These are phyloP conservation scores for Sherardia arvensis DNA, from an alignment of 257 asterid species.

Conservation along the genomic window DNA sequence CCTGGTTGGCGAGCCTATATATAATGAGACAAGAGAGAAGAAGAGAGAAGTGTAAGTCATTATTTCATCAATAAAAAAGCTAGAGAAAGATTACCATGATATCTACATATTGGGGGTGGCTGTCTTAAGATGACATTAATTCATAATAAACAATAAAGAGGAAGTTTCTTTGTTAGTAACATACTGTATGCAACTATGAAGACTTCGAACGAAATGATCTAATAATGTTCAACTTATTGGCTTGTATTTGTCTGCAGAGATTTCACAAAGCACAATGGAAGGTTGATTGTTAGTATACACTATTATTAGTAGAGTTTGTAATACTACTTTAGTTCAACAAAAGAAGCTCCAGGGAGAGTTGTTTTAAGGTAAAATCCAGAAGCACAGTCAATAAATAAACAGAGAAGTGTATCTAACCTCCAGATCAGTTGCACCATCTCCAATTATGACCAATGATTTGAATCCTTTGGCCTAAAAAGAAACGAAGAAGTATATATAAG, in stretches of 20 bases:
- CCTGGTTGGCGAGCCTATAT: slow-evolving; percentile 85
- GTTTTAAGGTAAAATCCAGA: neutral
- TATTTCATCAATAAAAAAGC: neutral
- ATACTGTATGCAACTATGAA: neutral
- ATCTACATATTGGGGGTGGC: neutral
- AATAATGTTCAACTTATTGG: too few relatives aligned
- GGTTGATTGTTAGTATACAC: neutral
- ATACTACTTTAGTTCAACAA: neutral
- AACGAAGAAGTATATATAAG: neutral
- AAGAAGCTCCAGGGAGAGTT: neutral
- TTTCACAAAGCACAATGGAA: neutral
- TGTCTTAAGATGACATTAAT: neutral
- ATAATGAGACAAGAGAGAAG: neutral
- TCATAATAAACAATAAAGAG: too few relatives aligned
- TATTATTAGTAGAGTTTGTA: neutral
- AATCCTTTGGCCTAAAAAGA: slow-evolving; percentile 47
- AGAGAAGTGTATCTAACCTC: slow-evolving; percentile 37
- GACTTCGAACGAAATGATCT: neutral
- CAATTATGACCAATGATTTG: slow-evolving; percentile 75
- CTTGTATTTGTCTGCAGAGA: neutral
- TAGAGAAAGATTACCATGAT: neutral
- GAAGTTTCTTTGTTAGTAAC: neutral
- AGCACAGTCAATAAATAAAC: neutral
- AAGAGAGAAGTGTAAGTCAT: neutral
- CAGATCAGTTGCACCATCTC: slow-evolving; percentile 97